These are phyloP conservation scores for Syzygium oleosum DNA, from an alignment of 345 rosid genomes.

Conservation along the genomic window DNA sequence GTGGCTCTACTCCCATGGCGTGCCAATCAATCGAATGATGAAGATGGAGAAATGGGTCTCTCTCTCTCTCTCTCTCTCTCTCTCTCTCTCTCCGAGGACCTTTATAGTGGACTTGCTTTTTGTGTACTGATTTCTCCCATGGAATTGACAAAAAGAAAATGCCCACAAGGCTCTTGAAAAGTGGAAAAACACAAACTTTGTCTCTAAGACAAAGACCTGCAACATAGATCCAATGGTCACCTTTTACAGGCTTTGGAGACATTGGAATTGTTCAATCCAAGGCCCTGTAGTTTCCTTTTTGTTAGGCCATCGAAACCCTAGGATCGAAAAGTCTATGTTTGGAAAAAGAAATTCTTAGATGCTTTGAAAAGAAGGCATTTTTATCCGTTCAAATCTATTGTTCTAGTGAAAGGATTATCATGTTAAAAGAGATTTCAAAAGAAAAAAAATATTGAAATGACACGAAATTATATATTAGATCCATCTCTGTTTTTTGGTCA, in stretches of 20 bases:
- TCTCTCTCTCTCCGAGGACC: not conserved
- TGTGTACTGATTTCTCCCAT: not conserved
- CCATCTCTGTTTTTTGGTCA: accelerated
- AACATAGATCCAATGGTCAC: not conserved
- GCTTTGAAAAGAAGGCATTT: not conserved
- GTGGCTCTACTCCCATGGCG: not conserved
- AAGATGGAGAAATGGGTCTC: not conserved
- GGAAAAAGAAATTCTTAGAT: too few species aligned
- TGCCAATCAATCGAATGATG: not conserved
- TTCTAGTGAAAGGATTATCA: not conserved
- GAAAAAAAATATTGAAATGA: not conserved
- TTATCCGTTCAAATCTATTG: not conserved
- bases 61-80: too few species aligned
- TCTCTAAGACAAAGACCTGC: not conserved
- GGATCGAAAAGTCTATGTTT: not conserved
- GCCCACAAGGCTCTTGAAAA: not conserved
- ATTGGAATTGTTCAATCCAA: not conserved
- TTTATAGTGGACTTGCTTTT: not conserved
- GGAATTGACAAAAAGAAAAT: not conserved
- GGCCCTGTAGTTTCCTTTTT: not conserved
- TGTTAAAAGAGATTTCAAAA: too few species aligned
- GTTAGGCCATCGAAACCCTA: not conserved
- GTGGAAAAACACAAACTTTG: not conserved
- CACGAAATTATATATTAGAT: not conserved
- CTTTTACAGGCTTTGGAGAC: not conserved